phyloP scores from a whole-genome alignment of 306 rosid species.

The Gastrolobium villosum region DNA sequence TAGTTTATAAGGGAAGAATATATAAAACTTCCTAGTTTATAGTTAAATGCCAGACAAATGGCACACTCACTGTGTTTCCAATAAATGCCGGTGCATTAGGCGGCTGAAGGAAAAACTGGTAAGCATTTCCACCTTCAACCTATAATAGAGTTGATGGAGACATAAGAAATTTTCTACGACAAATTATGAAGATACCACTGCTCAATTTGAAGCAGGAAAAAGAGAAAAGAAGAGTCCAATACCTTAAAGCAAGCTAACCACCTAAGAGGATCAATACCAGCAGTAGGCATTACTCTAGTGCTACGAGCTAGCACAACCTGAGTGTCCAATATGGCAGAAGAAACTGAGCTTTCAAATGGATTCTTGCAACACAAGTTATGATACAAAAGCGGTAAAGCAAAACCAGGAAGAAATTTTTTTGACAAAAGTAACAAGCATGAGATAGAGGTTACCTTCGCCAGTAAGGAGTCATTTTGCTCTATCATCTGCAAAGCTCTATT shows the following conservation, averaged over 20 bases:
- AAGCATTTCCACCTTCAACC: conserved; percentile 85
- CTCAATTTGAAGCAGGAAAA: not conserved
- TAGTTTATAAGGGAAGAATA: not conserved
- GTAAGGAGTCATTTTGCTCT: conserved; percentile 62
- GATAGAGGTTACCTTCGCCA: conserved; percentile 64
- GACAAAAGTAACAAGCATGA: conserved; percentile 29
- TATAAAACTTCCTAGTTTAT: conserved; percentile 1
- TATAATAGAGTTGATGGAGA: conserved; percentile 50
- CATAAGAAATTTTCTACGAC: conserved; percentile 29
- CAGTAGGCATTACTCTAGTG: conserved; percentile 80
- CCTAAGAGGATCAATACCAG: conserved; percentile 74
- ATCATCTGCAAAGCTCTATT: conserved; percentile 80
- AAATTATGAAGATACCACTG: not conserved
- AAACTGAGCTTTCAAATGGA: conserved; percentile 43
- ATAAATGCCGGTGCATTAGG: conserved; percentile 88
- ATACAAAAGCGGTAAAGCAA: conserved; percentile 3
- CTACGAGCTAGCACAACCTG: conserved; percentile 97
- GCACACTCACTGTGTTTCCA: conserved; percentile 85
- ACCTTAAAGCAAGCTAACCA: conserved; percentile 93
- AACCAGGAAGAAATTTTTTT: not conserved
- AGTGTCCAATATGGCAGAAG: conserved; percentile 43
- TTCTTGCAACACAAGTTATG: conserved; percentile 23
- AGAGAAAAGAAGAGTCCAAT: conserved; percentile 30
- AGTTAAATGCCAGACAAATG: not conserved
- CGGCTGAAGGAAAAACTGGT: conserved; percentile 93